Conservation (phyloP, 2,329 filamentous ascomycete species). For the Thelonectria blattea region DNA sequence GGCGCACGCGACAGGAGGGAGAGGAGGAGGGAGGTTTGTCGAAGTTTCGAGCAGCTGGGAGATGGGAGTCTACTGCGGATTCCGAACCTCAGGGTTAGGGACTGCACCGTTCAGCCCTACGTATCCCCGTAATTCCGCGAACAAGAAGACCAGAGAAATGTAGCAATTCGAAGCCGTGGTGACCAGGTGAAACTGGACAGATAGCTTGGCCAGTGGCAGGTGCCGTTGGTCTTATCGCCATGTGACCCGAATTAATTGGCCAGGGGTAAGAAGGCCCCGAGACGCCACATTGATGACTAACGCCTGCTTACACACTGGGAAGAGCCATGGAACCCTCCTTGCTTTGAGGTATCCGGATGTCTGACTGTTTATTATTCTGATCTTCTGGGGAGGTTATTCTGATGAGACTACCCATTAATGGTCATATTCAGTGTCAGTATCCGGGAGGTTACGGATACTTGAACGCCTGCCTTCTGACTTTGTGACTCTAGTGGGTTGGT, state of each 20-base stretch:
- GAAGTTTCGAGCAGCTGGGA: not conserved
- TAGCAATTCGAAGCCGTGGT: slow-evolving; percentile 15
- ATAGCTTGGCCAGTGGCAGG: slow-evolving; percentile 24
- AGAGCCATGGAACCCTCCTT: too few species aligned
- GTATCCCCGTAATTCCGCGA: slow-evolving; percentile 24
- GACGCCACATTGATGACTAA: slow-evolving; percentile 5
- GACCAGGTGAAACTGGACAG: slow-evolving; percentile 33
- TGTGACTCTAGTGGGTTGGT: too few species aligned
- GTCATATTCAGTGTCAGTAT: too few species aligned
- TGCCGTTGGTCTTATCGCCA: slow-evolving; percentile 23
- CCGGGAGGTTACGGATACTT: too few species aligned
- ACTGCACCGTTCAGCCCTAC: slow-evolving; percentile 20
- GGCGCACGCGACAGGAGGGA: slow-evolving; percentile 16
- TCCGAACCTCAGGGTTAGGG: slow-evolving; percentile 14
- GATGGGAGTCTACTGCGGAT: slow-evolving; percentile 2
- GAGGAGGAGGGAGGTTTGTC: not conserved
- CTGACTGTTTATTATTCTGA: too few species aligned
- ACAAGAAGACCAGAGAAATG: slow-evolving; percentile 5
- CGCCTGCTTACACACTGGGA: not conserved
- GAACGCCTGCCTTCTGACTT: too few species aligned
- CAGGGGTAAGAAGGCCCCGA: not conserved
- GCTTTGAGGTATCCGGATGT: too few species aligned
- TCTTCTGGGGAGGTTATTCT: too few species aligned
- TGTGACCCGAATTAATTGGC: slow-evolving; percentile 27
- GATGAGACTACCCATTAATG: too few species aligned